phyloP scores from a whole-genome alignment of 106 monocot species.

The Triglochin maritima region DNA sequence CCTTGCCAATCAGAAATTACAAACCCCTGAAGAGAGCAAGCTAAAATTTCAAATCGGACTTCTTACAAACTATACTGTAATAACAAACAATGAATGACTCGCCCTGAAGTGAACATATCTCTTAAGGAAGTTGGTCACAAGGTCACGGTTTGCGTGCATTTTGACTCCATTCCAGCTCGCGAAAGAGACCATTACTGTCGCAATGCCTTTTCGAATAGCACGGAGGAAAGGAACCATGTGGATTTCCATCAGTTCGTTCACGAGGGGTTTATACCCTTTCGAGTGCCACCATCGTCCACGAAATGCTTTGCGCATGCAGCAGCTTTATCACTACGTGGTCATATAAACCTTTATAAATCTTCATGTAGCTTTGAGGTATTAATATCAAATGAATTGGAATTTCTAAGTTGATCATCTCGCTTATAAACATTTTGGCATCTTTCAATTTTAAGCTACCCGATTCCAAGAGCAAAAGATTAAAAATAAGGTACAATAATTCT shows the following conservation, averaged over 20 bases:
- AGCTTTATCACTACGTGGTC: neutral
- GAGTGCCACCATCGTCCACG: slow-evolving; percentile 5
- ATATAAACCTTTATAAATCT: too few relatives aligned
- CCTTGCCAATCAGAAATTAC: slow-evolving; percentile 16
- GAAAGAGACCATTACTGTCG: slow-evolving; percentile 69
- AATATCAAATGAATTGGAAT: too few relatives aligned
- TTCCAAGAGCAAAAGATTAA: too few relatives aligned
- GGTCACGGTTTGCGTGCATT: slow-evolving; percentile 63
- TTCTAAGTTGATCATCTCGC: too few relatives aligned
- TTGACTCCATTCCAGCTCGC: slow-evolving; percentile 88
- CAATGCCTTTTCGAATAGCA: slow-evolving; percentile 55
- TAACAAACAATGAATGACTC: neutral
- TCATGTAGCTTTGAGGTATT: too few relatives aligned
- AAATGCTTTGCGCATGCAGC: neutral
- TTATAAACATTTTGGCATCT: too few relatives aligned
- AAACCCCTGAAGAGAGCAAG: slow-evolving; percentile 1
- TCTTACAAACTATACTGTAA: neutral
- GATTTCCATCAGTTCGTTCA: slow-evolving; percentile 40
- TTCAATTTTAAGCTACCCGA: too few relatives aligned
- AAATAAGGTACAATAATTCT: too few relatives aligned
- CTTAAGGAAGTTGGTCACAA: slow-evolving; percentile 17
- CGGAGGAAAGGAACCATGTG: slow-evolving; percentile 68
- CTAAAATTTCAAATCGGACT: neutral
- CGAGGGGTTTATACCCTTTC: neutral
- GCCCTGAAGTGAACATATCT: slow-evolving; percentile 7